Evolutionary conservation across 352 stramenopile species (phyloP).

Genomic region (Phytophthora sp.): DNA sequence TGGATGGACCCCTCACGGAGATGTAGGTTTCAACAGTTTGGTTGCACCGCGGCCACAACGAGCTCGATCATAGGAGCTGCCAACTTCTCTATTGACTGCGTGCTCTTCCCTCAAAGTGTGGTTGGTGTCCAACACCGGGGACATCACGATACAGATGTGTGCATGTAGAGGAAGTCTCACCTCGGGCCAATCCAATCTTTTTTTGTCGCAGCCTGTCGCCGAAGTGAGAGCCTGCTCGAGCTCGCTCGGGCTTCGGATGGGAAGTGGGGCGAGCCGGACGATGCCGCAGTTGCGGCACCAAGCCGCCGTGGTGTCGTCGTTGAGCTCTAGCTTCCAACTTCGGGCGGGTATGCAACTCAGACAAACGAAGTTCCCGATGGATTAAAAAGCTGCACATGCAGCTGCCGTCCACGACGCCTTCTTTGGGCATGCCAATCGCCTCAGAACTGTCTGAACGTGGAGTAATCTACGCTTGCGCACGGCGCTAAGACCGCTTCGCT

Average conservation of each 20-base stretch:
- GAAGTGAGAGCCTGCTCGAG: neutral
- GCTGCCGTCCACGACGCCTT: too few relatives aligned
- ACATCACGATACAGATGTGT: neutral
- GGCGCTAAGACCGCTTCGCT: too few relatives aligned
- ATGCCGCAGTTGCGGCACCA: slow-evolving; percentile 8
- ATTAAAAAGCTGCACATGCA: neutral
- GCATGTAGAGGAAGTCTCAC: neutral
- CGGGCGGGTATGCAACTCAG: too few relatives aligned
- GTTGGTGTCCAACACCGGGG: slow-evolving; percentile 6
- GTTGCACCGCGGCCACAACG: neutral
- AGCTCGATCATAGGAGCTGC: slow-evolving; percentile 9
- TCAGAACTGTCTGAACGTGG: too few relatives aligned
- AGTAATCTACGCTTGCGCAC: too few relatives aligned
- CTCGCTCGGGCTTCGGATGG: slow-evolving; percentile 1
- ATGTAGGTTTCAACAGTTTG: neutral
- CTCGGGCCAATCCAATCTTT: slow-evolving; percentile 6
- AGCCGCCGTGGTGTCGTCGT: slow-evolving; percentile 7
- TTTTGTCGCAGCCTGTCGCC: neutral
- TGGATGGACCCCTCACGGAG: slow-evolving; percentile 3
- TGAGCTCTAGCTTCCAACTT: neutral
- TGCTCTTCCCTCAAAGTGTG: neutral
- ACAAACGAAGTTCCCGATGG: too few relatives aligned
- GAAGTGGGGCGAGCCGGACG: neutral
- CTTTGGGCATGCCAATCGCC: too few relatives aligned
- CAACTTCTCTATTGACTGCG: neutral